These are phyloP conservation scores for Pisolithus sp. DNA, from an alignment of 768 basidiomycete species.

Conservation along the genomic window DNA sequence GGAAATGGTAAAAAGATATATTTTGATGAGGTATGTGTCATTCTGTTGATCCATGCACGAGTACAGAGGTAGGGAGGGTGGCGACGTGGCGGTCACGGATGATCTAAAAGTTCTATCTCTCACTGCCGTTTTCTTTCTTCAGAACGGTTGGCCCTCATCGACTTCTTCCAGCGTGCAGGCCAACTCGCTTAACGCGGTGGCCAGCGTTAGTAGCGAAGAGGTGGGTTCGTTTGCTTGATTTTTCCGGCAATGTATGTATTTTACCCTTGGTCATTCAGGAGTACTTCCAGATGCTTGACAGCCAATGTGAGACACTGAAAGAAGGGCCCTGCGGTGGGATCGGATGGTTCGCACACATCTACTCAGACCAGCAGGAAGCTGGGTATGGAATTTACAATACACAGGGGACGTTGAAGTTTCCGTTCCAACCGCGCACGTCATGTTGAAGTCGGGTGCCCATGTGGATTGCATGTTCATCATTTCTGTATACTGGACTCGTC, in stretches of 20 bases:
- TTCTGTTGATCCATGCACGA: background rate
- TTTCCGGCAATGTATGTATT: background rate
- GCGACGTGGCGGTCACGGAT: too few relatives aligned
- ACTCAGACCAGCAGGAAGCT: conserved; percentile 56
- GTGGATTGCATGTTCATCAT: background rate
- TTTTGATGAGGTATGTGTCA: conserved; percentile 50
- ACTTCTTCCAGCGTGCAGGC: conserved; percentile 59
- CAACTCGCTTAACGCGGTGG: conserved; percentile 56
- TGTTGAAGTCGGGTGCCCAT: conserved; percentile 32
- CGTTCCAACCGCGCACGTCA: conserved; percentile 54
- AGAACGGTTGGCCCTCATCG: conserved; percentile 78
- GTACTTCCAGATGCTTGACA: conserved; percentile 60
- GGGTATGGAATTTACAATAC: conserved; percentile 65
- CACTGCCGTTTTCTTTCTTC: background rate
- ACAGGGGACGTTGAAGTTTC: conserved; percentile 50
- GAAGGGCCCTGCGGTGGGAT: conserved; percentile 51
- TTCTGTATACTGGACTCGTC: background rate
- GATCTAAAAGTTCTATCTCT: background rate
- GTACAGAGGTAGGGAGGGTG: too few relatives aligned
- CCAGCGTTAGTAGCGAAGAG: conserved; percentile 54
- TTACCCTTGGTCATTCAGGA: conserved; percentile 30
- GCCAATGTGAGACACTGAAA: conserved; percentile 60
- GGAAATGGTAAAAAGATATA: conserved; percentile 70
- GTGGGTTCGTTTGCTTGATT: conserved; percentile 28
- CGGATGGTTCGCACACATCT: conserved; percentile 81